Percentiles rank a stretch among this genome's conserved stretches.
These are phyloP conservation scores for Petasospora fabianii DNA, from an alignment of 1,139 yeast genomes.

Conservation along the genomic window DNA sequence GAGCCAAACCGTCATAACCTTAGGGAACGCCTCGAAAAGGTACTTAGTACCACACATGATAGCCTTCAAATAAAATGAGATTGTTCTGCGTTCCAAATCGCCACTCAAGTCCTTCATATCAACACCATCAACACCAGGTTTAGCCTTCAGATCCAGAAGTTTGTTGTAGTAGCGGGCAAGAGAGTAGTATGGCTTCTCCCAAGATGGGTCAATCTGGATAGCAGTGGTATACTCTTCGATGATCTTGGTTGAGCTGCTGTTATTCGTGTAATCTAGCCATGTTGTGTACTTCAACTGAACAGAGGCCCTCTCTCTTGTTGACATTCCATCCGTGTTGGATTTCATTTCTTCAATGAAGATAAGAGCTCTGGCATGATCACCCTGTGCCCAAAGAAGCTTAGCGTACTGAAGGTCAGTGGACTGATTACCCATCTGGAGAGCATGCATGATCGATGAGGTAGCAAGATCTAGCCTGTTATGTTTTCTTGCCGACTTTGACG, in stretches of 20 bases:
- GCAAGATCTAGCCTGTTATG: constrained; percentile 72
- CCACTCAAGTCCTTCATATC: constrained; percentile 39
- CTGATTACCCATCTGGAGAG: constrained; percentile 44
- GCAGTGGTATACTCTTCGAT: constrained; percentile 66
- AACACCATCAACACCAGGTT: constrained; percentile 9
- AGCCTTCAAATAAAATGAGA: constrained; percentile 62
- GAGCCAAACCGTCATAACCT: constrained; percentile 85
- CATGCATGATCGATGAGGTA: constrained; percentile 66
- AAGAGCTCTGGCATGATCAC: constrained; percentile 84
- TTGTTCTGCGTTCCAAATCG: constrained; percentile 60
- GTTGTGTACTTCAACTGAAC: constrained; percentile 75
- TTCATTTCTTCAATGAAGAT: constrained; percentile 43
- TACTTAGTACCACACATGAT: constrained; percentile 66
- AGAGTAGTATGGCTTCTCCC: constrained; percentile 81
- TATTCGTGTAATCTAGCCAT: constrained; percentile 88
- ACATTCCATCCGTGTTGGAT: constrained; percentile 19
- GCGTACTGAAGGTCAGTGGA: constrained; percentile 79
- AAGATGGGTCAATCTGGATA: constrained; percentile 49
- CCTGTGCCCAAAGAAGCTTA: constrained; percentile 83
- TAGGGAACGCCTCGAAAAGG: constrained; percentile 84
- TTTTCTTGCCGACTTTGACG: constrained; percentile 66
- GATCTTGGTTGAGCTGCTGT: constrained; percentile 73
- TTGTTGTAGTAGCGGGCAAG: constrained; percentile 79
- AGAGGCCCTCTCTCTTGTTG: constrained; percentile 38
- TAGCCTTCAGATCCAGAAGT: constrained; percentile 49